Conservation (phyloP, 176 grass and related monocot genomes). For the Pharus latifolius region DNA sequence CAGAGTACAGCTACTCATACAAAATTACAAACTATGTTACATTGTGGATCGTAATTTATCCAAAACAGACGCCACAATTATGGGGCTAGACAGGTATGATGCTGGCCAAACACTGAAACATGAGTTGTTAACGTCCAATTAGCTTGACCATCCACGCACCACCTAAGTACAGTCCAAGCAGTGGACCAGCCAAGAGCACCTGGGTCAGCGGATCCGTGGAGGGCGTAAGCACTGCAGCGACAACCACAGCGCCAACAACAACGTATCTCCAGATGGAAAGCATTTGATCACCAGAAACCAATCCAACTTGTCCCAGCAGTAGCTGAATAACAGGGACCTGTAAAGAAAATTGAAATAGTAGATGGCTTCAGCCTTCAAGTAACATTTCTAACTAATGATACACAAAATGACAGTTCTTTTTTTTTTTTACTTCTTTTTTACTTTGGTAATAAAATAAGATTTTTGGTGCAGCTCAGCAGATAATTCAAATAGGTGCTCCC, state of each 20-base stretch:
- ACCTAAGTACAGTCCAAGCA: slow-evolving; percentile 90
- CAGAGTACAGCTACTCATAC: slow-evolving; percentile 11
- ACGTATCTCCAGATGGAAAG: slow-evolving; percentile 99
- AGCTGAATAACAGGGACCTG: slow-evolving; percentile 96
- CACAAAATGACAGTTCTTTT: not conserved
- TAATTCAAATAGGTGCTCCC: not conserved
- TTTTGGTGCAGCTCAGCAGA: not conserved
- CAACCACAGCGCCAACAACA: slow-evolving; percentile 80
- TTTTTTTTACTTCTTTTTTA: not conserved
- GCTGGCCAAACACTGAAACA: not conserved
- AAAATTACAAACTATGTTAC: slow-evolving; percentile 17
- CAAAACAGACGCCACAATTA: not conserved
- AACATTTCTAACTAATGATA: not conserved
- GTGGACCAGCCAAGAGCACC: slow-evolving; percentile 77
- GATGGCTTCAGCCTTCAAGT: not conserved
- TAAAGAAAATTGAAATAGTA: slow-evolving; percentile 15
- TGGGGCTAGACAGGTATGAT: not conserved
- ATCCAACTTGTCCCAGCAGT: slow-evolving; percentile 75
- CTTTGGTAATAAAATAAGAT: not conserved
- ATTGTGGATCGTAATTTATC: not conserved
- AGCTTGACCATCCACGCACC: slow-evolving; percentile 88
- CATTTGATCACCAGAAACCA: slow-evolving; percentile 87
- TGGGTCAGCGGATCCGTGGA: slow-evolving; percentile 93
- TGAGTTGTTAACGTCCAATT: slow-evolving; percentile 52
- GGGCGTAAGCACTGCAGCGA: slow-evolving; percentile 84